A percentile compares a stretch with the other conserved stretches of the same genome.
Evolutionary conservation across 768 basidiomycete genomes (phyloP).

Genomic region (Russula sp.): DNA sequence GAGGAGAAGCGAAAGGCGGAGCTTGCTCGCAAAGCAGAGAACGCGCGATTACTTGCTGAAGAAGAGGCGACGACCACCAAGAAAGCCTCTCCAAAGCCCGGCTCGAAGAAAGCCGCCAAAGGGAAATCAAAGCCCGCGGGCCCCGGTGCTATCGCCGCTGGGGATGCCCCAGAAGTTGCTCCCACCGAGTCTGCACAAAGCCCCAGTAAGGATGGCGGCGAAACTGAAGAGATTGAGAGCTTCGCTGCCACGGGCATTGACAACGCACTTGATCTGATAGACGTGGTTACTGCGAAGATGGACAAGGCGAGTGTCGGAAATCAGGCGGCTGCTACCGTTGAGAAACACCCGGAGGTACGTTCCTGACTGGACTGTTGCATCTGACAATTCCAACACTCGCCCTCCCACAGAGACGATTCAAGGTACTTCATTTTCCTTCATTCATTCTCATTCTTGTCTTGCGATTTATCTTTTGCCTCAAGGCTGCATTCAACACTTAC

Average conservation of each 20-base stretch:
- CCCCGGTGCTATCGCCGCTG: slow-evolving; percentile 82
- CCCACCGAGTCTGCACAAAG: slow-evolving; percentile 33
- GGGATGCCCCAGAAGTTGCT: slow-evolving; percentile 46
- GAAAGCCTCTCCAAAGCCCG: slow-evolving; percentile 48
- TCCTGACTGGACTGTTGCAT: neutral
- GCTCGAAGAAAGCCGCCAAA: slow-evolving; percentile 8
- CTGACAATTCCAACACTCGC: slow-evolving; percentile 22
- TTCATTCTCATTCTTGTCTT: neutral
- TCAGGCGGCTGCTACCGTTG: slow-evolving; percentile 81
- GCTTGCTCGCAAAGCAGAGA: slow-evolving; percentile 82
- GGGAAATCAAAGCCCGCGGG: slow-evolving; percentile 55
- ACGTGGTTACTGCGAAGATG: slow-evolving; percentile 86
- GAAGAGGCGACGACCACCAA: slow-evolving; percentile 71
- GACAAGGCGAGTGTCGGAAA: slow-evolving; percentile 90
- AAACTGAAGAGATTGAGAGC: slow-evolving; percentile 54
- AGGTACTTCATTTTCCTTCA: slow-evolving; percentile 53
- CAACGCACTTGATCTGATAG: slow-evolving; percentile 83
- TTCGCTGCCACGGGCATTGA: slow-evolving; percentile 86
- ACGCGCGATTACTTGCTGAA: slow-evolving; percentile 79
- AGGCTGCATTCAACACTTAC: slow-evolving; percentile 91
- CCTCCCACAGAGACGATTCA: slow-evolving; percentile 72
- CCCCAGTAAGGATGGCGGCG: slow-evolving; percentile 34
- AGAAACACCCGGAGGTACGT: slow-evolving; percentile 87
- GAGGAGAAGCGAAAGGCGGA: slow-evolving; percentile 81
- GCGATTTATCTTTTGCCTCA: slow-evolving; percentile 12